These are phyloP conservation scores for Claviceps cyperi DNA, from an alignment of 2,329 filamentous ascomycete species.

Conservation along the genomic window DNA sequence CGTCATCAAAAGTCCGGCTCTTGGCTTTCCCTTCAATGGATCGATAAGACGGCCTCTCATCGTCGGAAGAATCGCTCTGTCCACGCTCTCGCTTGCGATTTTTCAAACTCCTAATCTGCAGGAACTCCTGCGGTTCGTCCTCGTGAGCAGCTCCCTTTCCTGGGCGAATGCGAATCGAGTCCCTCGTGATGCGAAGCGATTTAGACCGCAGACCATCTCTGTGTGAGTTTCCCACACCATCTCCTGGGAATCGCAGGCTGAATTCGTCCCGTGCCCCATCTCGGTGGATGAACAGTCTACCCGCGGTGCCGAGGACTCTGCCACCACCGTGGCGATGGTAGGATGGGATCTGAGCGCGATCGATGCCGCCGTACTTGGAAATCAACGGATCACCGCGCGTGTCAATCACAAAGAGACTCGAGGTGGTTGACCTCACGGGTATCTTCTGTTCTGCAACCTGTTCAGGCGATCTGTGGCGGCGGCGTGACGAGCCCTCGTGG, in stretches of 20 bases:
- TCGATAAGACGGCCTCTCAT: conserved; percentile 43
- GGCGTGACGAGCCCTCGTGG: not conserved
- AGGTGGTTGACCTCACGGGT: conserved; percentile 1
- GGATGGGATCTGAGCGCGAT: conserved; percentile 55
- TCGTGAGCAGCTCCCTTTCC: conserved; percentile 10
- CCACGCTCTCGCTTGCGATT: conserved; percentile 25
- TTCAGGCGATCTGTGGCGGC: not conserved
- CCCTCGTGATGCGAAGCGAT: conserved; percentile 20
- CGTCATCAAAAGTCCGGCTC: conserved; percentile 29
- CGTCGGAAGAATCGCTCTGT: conserved; percentile 26
- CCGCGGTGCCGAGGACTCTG: conserved; percentile 50
- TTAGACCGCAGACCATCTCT: conserved; percentile 33
- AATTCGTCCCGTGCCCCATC: conserved; percentile 44
- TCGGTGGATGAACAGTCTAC: conserved; percentile 50
- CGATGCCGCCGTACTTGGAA: conserved; percentile 51
- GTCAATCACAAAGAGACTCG: conserved; percentile 46
- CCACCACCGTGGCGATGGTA: conserved; percentile 60
- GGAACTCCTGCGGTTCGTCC: conserved; percentile 21
- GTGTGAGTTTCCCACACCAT: conserved; percentile 22
- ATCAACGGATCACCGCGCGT: conserved; percentile 65
- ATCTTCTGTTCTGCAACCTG: conserved; percentile 1
- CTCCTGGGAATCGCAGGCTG: conserved; percentile 29
- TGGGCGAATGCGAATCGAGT: conserved; percentile 25
- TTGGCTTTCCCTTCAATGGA: conserved; percentile 53
- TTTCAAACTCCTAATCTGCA: conserved; percentile 28